These are phyloP conservation scores for Ganoderma lingzhi DNA, from an alignment of 1,284 basidiomycete genomes.

Conservation along the genomic window DNA sequence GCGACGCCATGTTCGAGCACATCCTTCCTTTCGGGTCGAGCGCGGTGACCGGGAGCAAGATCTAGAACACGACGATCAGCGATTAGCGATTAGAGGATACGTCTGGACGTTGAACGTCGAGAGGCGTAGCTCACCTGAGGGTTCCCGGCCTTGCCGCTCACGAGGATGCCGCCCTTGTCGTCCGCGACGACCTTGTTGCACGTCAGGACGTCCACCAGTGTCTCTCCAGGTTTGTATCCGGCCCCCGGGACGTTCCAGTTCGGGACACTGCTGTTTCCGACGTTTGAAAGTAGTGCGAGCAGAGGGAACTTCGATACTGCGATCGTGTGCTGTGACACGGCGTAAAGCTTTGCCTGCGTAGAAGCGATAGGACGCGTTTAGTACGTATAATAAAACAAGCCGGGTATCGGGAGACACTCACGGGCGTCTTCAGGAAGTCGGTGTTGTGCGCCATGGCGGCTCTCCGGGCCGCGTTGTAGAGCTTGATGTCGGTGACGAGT, in stretches of 20 bases:
- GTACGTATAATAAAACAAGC: not conserved
- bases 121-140: not conserved
- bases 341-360: conserved; percentile 53
- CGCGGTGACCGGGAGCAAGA: conserved; percentile 65
- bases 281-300: conserved; percentile 72
- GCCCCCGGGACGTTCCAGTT: conserved; percentile 57
- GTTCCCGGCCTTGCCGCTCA: conserved; percentile 20
- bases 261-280: conserved; percentile 51
- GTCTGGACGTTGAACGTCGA: not conserved
- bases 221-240: conserved; percentile 54
- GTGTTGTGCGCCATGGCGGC: conserved; percentile 54
- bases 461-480: conserved; percentile 70
- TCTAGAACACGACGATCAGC: not conserved
- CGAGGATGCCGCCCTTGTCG: conserved; percentile 51
- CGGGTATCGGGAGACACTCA: conserved; percentile 37
- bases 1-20: conserved; percentile 50
- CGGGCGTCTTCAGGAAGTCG: conserved; percentile 61
- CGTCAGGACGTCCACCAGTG: conserved; percentile 69
- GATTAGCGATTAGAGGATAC: no score
- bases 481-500: conserved; percentile 58
- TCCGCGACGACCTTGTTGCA: conserved; percentile 58
- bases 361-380: no score
- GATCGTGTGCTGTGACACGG: conserved; percentile 53
- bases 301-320: conserved; percentile 72
- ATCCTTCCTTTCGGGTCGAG: conserved; percentile 68